These are phyloP conservation scores for Castanopsis chinensis DNA, from an alignment of 306 rosid genomes.

Conservation along the genomic window DNA sequence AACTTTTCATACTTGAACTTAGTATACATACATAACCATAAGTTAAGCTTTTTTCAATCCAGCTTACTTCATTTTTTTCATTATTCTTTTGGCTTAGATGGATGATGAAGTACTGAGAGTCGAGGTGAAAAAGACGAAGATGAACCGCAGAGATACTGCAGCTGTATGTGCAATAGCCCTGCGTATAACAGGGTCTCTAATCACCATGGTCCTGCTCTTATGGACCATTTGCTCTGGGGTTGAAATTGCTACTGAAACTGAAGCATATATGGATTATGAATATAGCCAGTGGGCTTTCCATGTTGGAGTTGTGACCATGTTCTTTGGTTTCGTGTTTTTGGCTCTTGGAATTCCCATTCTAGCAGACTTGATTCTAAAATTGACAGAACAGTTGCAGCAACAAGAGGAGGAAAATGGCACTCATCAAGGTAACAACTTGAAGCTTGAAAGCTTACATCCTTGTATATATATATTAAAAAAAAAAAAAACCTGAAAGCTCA, in stretches of 20 bases:
- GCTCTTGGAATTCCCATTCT: conserved; percentile 55
- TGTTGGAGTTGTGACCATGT: too few relatives aligned
- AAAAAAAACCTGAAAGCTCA: too few relatives aligned
- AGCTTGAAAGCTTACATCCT: background rate
- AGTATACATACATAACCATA: background rate
- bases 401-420: conserved; percentile 32
- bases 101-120: conserved; percentile 5
- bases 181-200: conserved; percentile 24
- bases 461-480: too few relatives aligned
- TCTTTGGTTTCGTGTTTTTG: conserved; percentile 24
- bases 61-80: background rate
- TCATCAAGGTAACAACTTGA: conserved; percentile 18
- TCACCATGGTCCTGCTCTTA: conserved; percentile 31
- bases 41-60: background rate
- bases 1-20: too few relatives aligned
- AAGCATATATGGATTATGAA: too few relatives aligned
- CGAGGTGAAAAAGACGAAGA: conserved; percentile 15
- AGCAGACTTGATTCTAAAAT: conserved; percentile 39
- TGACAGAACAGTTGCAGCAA: conserved; percentile 38
- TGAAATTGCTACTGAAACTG: background rate
- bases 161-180: conserved; percentile 17
- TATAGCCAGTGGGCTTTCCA: too few relatives aligned
- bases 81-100: conserved; percentile 15
- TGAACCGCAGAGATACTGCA: background rate
- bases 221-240: conserved; percentile 39